Evolutionary conservation across 164 flowering plant genomes (phyloP), one percentile per base, ranked within the genome.

Genomic region (Amborella trichopoda): DNA sequence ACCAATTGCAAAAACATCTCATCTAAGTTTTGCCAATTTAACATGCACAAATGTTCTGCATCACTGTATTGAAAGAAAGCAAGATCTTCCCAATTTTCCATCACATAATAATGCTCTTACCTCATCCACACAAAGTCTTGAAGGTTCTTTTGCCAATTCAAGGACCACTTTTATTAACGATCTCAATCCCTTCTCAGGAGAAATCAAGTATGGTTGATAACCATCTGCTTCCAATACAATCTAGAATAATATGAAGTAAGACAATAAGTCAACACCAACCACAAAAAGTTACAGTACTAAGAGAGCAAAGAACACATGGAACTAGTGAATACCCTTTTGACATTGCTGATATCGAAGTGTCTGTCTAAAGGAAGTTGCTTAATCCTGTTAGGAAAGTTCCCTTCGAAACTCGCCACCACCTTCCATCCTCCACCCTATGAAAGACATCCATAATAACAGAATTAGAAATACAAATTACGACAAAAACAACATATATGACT

Each of bases 161-260:
- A 93, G 68, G 25, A 93, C 97, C 48, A 62, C 69, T 61, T 88
- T 93, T 54, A 93, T 85, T 46, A 93, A 66, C 37, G 99, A 93
- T 53, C 99, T 74, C 44, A 93, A 60, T 33, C 99, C 97, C 58
- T 93, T 93, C 63, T 93, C 99, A 3, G 99, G 99, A 56, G 99
- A 93, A 53, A 93, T 93, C 51, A 93, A 96, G 70, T 93, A 93
- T 24, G 99, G 96, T 53, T 93, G 99, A 73, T 93, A 93, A 58
- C 99, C 99, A 71, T 93, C 99, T 37, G 97, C 99, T 71, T 93
- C 99, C 14, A 93, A 67, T 49, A 93, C 99, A 64, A 93, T 73
- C 99, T 93, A 72, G 40, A 34, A 52, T 13, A 28, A 54, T 16
- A 37, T 12, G 28, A 46, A 49, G 44, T 16, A 38, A 38, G 41